phyloP scores from a whole-genome alignment of 768 basidiomycete genomes.

The Rhodosporidiobolus odoratus region DNA sequence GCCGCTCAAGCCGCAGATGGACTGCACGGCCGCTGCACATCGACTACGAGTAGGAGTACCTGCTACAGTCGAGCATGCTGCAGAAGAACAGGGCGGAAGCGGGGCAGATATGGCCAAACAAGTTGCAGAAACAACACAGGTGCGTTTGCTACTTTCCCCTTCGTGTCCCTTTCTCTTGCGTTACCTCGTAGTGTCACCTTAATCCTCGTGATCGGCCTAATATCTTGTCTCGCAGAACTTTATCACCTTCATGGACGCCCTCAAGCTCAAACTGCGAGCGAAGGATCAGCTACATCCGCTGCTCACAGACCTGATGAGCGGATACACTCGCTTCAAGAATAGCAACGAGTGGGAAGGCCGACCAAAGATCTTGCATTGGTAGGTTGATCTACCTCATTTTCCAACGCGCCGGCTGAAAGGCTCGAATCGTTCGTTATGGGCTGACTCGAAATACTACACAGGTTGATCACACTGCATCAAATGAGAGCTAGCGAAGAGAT shows the following conservation, averaged over 20 bases:
- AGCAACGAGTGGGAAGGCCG: constrained; percentile 96
- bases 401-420: too few relatives aligned
- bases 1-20: constrained; percentile 59
- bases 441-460: constrained; percentile 45
- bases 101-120: constrained; percentile 87
- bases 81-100: constrained; percentile 52
- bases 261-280: constrained; percentile 85
- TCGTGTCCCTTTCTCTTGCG: not conserved
- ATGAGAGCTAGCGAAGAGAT: constrained; percentile 98
- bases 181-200: too few relatives aligned
- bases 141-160: constrained; percentile 43
- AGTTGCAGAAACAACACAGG: constrained; percentile 97
- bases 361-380: constrained; percentile 90
- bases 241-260: constrained; percentile 97
- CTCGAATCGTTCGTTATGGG: not conserved
- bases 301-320: constrained; percentile 87
- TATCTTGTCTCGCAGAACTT: constrained; percentile 61
- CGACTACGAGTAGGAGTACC: constrained; percentile 87
- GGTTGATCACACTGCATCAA: constrained; percentile 91
- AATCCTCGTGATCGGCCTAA: not conserved
- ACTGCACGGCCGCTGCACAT: constrained; percentile 85
- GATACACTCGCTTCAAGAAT: constrained; percentile 88
- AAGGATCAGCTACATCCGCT: constrained; percentile 96
- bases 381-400: constrained; percentile 40
- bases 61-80: constrained; percentile 91